Conservation (phyloP, 805 yeast species). For the Komagataella kurtzmanii region DNA sequence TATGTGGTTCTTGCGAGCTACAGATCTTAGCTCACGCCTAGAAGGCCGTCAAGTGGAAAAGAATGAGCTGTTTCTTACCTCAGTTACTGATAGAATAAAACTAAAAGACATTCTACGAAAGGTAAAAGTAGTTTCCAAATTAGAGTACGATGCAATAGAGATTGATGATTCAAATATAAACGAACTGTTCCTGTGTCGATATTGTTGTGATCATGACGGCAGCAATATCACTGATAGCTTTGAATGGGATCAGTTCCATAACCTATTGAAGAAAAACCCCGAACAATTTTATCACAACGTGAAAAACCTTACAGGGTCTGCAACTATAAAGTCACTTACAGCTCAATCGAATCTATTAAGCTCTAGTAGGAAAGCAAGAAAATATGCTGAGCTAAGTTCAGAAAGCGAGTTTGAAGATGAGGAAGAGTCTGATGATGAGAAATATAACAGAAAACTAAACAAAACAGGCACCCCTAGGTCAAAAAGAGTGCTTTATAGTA, state of each 20-base stretch:
- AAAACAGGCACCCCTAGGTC: not conserved
- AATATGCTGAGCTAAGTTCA: not conserved
- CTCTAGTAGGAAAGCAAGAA: not conserved
- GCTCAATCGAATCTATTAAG: not conserved
- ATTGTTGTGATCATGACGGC: conserved; percentile 25
- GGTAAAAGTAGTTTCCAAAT: conserved; percentile 28
- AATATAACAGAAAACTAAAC: not conserved
- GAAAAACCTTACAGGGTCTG: conserved; percentile 15
- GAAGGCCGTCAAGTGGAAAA: conserved; percentile 13
- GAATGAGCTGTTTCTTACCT: conserved; percentile 43
- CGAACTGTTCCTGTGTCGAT: conserved; percentile 23
- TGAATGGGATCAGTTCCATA: conserved; percentile 23
- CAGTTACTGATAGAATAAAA: conserved; percentile 29
- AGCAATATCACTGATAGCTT: conserved; percentile 20
- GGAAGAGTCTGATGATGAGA: not conserved
- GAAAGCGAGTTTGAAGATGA: not conserved
- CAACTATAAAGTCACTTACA: conserved; percentile 9
- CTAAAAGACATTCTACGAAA: conserved; percentile 27
- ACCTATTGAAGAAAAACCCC: conserved; percentile 12
- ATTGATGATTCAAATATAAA: conserved; percentile 22
- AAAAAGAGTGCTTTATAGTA: not conserved
- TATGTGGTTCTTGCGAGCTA: conserved; percentile 28
- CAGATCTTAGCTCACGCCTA: conserved; percentile 23
- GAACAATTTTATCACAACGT: conserved; percentile 19
- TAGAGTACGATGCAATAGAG: conserved; percentile 19